Base-by-base conservation (phyloP, 805 yeast species). In the Zygosaccharomyces siamensis region DNA sequence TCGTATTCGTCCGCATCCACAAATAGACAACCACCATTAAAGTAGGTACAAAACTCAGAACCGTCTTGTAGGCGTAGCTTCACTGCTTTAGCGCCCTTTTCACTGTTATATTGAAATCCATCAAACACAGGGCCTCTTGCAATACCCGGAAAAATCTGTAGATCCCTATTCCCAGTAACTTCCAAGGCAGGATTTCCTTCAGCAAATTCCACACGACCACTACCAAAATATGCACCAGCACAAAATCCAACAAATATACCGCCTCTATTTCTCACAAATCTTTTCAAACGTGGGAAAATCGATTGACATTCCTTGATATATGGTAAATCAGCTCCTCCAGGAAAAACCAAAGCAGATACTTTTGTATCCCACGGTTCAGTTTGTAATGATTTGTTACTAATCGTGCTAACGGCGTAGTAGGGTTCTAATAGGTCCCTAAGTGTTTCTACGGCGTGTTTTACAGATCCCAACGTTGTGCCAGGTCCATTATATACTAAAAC, bases 271-370 rank as follows among this genome's bases (percentile, higher is more conserved):
- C 89, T 89, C 56, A 75, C 89, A 43, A 79, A 79, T 24, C 70
- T 65, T 52, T 89, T 86, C 33, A 73, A 71, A 7, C 69, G 59
- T 58, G 84, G 86, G 0, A 89, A 88, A 1, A 67, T 68, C 1
- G 95, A 92, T 59, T 84, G 82, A 53, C 95, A 75, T 3, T 76
- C 79, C 45, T 75, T 72, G 54, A 96, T 87, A 56, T 84, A 80
- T 0, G 97, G 97, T 44, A 89, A 70, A 63, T 93, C 99, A 0
- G 98, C 97, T 6, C 99, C 99, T 3, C 99, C 99, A 0, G 99
- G 99, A 24, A 93, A 66, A 1, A 89, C 96, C 38, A 93, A 62
- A 54, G 87, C 71, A 0, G 95, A 72, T 0, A 97, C 86, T 59
- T 86, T 86, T 6, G 78, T 59, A 53, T 77, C 76, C 99, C 99